A percentile compares a stretch with the other conserved stretches of the same genome.
Conservation (phyloP, 306 rosid genomes). For the Prunus mongolica region DNA sequence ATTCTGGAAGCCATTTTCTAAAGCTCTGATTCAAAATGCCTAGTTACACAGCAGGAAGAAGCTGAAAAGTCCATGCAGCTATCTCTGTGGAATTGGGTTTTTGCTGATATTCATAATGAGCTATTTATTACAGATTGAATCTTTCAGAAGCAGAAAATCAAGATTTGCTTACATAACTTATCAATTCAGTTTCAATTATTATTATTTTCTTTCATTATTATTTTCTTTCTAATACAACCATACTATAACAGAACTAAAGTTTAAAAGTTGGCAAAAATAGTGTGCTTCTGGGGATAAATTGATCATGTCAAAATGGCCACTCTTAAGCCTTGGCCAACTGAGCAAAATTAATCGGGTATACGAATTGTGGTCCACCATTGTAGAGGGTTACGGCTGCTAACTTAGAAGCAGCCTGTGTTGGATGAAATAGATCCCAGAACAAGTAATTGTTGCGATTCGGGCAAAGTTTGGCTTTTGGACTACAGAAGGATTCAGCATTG, state of each 20-base stretch:
- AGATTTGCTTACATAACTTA: not conserved
- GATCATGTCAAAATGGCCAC: not conserved
- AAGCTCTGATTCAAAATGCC: too few species aligned
- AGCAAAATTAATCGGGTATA: slow-evolving; percentile 23
- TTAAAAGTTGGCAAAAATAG: not conserved
- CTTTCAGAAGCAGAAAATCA: not conserved
- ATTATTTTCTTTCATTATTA: not conserved
- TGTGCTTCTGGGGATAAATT: not conserved
- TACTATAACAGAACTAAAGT: too few species aligned
- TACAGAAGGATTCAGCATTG: slow-evolving; percentile 20
- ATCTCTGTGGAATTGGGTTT: not conserved
- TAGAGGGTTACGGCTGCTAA: slow-evolving; percentile 20
- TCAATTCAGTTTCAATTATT: not conserved
- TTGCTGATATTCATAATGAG: not conserved
- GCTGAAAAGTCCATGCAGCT: not conserved
- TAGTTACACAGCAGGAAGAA: too few species aligned
- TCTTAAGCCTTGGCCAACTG: slow-evolving; percentile 16
- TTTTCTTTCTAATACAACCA: not conserved
- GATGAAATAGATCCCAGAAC: slow-evolving; percentile 35
- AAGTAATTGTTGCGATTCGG: not conserved
- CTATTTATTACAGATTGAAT: not conserved
- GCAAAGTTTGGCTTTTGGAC: slow-evolving; percentile 5
- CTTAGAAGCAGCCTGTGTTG: slow-evolving; percentile 23
- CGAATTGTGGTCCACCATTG: slow-evolving; percentile 12
- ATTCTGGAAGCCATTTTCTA: too few species aligned